Base-by-base conservation (phyloP, 129 eudicot species). In the Saposhnikovia divaricata region DNA sequence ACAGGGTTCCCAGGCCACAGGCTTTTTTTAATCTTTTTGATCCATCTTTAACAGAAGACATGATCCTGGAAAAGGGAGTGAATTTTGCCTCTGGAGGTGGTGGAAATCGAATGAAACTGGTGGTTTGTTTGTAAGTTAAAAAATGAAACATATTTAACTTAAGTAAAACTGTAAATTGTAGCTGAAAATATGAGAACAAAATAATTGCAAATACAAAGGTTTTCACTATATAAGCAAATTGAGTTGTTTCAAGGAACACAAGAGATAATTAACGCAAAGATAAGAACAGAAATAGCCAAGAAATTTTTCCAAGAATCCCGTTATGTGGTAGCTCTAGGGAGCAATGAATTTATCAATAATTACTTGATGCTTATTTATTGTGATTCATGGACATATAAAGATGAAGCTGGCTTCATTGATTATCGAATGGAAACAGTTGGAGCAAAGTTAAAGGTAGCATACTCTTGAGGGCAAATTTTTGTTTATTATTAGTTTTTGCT, bases 71-170 rank as follows among this genome's bases (percentile, higher is more conserved):
- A 39, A 39, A 39, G 42, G 5, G 99, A 61, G 93, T 96, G 43
- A 90, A 96, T 74, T 92, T 81, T 65, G 99, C 99, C 13, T 92
- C 99, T 0, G 98, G 99, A 55, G 99, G 99, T 75, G 99, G 93
- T 37, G 99, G 98, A 53, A 92, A 75, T 85, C 92, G 87, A 96
- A 92, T 66, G 96, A 90, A 86, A 96, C 99, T 0, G 98, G 99
- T 45, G 90, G 98, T 77, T 87, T 82, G 75, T 96, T 96, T 78
- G 99, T 92, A 92, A 81, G 98, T 85, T 78, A 0, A 4, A 72
- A 8, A 9, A 61, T 5, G 4, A 21, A 43, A 37, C 23, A n/a
- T 53, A 31, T 21, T 31, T 31, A 31, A 31, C 34, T 45, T 1
- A 14, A 74, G 7, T 40, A 3, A 27, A 4, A 42, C 31, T 9